Conservation (phyloP, 805 yeast species). For the Zygoascus ofunaensis region DNA sequence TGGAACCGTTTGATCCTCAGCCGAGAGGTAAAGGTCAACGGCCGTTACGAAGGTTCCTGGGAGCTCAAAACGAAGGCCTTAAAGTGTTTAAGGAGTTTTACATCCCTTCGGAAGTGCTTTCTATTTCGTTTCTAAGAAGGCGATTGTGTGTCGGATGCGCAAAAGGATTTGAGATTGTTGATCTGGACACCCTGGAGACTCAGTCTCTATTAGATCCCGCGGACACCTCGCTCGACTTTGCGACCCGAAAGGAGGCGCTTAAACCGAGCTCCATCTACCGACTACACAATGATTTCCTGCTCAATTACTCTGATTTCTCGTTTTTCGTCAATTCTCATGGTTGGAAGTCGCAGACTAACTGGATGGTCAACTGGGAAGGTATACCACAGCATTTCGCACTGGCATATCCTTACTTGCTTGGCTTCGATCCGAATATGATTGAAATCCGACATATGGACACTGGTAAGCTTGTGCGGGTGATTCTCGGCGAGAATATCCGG, state of each 20-base stretch:
- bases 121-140: conserved; percentile 81
- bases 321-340: conserved; percentile 92
- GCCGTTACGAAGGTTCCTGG: conserved; percentile 29
- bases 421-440: conserved; percentile 83
- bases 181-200: conserved; percentile 71
- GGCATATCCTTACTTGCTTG: conserved; percentile 86
- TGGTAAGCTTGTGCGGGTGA: conserved; percentile 77
- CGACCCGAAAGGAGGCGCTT: conserved; percentile 68
- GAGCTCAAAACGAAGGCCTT: conserved; percentile 45
- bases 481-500: conserved; percentile 85
- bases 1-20: conserved; percentile 78
- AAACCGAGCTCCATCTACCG: conserved; percentile 89
- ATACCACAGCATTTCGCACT: conserved; percentile 85
- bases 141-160: conserved; percentile 92
- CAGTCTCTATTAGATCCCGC: conserved; percentile 96
- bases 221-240: conserved; percentile 93
- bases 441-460: conserved; percentile 88
- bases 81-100: conserved; percentile 71
- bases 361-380: conserved; percentile 97
- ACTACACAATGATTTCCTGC: conserved; percentile 76
- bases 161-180: conserved; percentile 91
- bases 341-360: conserved; percentile 89
- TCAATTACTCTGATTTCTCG: conserved; percentile 87
- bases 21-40: conserved; percentile 32
- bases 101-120: conserved; percentile 83